Conservation (phyloP, 23 red algal genomes). For the Gracilaria gracilis region DNA sequence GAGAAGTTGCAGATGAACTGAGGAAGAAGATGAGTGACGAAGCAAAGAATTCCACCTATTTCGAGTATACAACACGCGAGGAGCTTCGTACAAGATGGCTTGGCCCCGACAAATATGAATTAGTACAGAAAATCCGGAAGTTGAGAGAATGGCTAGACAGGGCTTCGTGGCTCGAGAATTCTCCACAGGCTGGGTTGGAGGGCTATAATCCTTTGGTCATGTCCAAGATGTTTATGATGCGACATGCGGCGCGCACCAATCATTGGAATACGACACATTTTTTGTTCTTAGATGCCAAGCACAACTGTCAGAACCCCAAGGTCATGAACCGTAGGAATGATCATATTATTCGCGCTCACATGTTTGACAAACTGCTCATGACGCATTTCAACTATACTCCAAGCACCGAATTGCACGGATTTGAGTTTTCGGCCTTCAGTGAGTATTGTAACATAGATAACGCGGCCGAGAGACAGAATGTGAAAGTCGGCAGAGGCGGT, state of each 20-base stretch:
- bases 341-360: constrained; percentile 60
- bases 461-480: constrained; percentile 2
- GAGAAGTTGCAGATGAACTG: constrained; percentile 25
- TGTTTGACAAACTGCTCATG: constrained; percentile 57
- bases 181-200: too few relatives aligned
- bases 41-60: constrained; percentile 39
- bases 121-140: constrained; percentile 44
- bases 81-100: too few relatives aligned
- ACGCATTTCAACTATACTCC: constrained; percentile 58
- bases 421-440: constrained; percentile 34
- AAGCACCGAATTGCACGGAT: constrained; percentile 36
- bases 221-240: constrained; percentile 26
- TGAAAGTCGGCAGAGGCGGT: constrained; percentile 46
- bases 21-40: constrained; percentile 29
- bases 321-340: constrained; percentile 42
- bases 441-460: too few relatives aligned
- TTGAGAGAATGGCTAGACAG: not conserved
- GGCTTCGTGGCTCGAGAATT: constrained; percentile 55
- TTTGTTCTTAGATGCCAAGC: too few relatives aligned
- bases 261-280: constrained; percentile 30
- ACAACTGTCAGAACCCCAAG: too few relatives aligned
- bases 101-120: too few relatives aligned
- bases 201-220: constrained; percentile 38
- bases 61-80: constrained; percentile 24
- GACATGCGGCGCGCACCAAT: too few relatives aligned